Conservation (phyloP, 2,329 filamentous ascomycete species). For the Colletotrichum somersetense region DNA sequence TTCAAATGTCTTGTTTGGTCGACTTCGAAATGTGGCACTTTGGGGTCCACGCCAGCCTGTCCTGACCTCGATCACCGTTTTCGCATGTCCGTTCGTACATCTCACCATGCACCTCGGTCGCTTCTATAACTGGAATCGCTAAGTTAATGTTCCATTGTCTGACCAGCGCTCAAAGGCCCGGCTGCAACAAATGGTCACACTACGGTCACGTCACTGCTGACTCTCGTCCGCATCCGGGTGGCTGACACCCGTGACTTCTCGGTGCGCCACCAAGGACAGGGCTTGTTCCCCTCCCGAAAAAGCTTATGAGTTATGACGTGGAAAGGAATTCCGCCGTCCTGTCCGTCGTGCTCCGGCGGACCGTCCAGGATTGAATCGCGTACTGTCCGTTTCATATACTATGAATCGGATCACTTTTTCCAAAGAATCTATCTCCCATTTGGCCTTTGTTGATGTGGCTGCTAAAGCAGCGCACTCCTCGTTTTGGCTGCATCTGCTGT, state of each 20-base stretch:
- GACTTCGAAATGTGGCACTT: not conserved
- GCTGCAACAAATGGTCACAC: not conserved
- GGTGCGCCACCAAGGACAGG: conserved; percentile 9
- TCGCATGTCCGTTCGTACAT: not conserved
- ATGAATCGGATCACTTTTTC: conserved; percentile 16
- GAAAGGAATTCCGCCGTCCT: conserved; percentile 19
- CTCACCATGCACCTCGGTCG: not conserved
- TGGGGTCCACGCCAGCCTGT: not conserved
- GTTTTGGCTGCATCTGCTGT: not conserved
- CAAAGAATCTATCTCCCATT: not conserved
- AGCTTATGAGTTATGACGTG: not conserved
- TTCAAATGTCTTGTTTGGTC: not conserved
- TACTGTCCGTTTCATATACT: conserved; percentile 31
- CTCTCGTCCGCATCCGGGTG: conserved; percentile 4
- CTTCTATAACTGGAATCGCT: not conserved
- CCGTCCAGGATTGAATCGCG: conserved; percentile 10
- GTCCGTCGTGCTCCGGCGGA: conserved; percentile 2
- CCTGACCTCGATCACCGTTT: not conserved
- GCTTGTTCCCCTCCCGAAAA: conserved; percentile 4
- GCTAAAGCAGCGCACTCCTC: not conserved
- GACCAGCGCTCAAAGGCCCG: not conserved
- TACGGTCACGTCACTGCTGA: conserved; percentile 13
- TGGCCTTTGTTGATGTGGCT: not conserved
- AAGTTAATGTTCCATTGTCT: not conserved
- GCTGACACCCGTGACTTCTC: conserved; percentile 19